Conservation (phyloP, 345 rosid species). For the Mercurialis annua region DNA sequence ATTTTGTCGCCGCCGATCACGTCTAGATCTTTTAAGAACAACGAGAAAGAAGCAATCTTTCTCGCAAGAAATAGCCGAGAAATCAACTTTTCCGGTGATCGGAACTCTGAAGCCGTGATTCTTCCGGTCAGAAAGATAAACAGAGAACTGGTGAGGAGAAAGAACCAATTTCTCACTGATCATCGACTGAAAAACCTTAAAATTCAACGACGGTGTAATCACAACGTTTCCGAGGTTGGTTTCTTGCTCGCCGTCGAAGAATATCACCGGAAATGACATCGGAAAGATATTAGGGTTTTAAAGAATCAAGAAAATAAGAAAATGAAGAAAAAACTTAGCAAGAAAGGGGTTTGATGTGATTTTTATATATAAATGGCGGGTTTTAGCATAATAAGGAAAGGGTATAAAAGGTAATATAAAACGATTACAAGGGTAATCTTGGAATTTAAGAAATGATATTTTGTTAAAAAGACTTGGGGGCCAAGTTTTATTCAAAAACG, state of each 20-base stretch:
- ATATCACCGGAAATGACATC: slow-evolving; percentile 30
- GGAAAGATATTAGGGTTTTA: not conserved
- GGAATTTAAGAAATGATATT: slow-evolving; percentile 16
- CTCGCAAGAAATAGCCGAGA: slow-evolving; percentile 29
- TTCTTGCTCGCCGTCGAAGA: slow-evolving; percentile 50
- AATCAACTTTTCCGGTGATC: slow-evolving; percentile 36
- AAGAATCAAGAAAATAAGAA: not conserved
- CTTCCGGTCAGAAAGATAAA: slow-evolving; percentile 25
- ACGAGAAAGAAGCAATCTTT: slow-evolving; percentile 33
- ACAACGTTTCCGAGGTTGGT: slow-evolving; percentile 30
- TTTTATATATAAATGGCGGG: slow-evolving; percentile 14
- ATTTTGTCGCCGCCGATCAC: slow-evolving; percentile 24
- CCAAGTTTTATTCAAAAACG: slow-evolving; percentile 19
- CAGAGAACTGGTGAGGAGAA: slow-evolving; percentile 41
- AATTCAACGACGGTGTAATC: slow-evolving; percentile 28
- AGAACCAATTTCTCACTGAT: slow-evolving; percentile 37
- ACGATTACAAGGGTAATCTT: slow-evolving; percentile 25
- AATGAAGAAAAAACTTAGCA: no score
- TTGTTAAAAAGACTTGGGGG: slow-evolving; percentile 25
- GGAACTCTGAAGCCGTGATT: slow-evolving; percentile 20
- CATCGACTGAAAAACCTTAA: slow-evolving; percentile 30
- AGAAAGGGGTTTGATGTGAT: not conserved
- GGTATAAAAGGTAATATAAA: not conserved
- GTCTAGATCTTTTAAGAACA: slow-evolving; percentile 31
- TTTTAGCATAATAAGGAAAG: not conserved